A percentile compares a stretch with the other conserved stretches of the same genome.
Evolutionary conservation across 768 basidiomycete species (phyloP).

Genomic region (Hygrocybe coccinea): DNA sequence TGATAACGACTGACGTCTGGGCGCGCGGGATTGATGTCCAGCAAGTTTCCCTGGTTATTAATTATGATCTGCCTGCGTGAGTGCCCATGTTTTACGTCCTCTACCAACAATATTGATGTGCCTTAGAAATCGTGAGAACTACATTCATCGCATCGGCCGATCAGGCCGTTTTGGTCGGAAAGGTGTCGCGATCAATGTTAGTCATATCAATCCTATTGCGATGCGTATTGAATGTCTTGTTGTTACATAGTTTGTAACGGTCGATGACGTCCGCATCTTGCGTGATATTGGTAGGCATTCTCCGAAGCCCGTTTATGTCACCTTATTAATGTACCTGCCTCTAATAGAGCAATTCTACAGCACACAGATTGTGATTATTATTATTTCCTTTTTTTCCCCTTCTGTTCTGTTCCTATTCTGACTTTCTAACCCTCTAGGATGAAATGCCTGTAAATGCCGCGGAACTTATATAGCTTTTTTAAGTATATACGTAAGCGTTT

Average conservation of each 20-base stretch:
- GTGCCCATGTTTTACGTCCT: conserved; percentile 24
- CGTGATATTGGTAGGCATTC: conserved; percentile 82
- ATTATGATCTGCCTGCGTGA: conserved; percentile 92
- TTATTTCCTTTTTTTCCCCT: conserved; percentile 7
- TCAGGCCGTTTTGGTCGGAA: conserved; percentile 98
- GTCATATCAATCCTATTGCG: conserved; percentile 22
- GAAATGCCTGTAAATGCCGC: conserved; percentile 99
- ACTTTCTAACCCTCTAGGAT: conserved; percentile 55
- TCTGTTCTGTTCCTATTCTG: conserved; percentile 15
- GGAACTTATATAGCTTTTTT: conserved; percentile 82
- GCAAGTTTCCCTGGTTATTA: conserved; percentile 95
- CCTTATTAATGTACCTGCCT: conserved; percentile 11
- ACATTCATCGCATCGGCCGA: conserved; percentile 99
- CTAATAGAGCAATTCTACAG: conserved; percentile 88
- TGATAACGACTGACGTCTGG: conserved; percentile 96
- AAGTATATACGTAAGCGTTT: no score
- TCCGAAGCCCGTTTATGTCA: neutral
- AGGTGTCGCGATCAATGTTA: conserved; percentile 97
- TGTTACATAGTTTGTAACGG: conserved; percentile 71
- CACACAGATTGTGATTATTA: conserved; percentile 73
- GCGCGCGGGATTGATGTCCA: conserved; percentile 98
- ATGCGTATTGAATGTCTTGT: conserved; percentile 11
- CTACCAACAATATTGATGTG: conserved; percentile 7
- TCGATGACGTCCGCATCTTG: conserved; percentile 93
- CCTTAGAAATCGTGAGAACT: conserved; percentile 90